phyloP scores from a whole-genome alignment of 352 stramenopile genomes.

The Globisporangium irregulare region DNA sequence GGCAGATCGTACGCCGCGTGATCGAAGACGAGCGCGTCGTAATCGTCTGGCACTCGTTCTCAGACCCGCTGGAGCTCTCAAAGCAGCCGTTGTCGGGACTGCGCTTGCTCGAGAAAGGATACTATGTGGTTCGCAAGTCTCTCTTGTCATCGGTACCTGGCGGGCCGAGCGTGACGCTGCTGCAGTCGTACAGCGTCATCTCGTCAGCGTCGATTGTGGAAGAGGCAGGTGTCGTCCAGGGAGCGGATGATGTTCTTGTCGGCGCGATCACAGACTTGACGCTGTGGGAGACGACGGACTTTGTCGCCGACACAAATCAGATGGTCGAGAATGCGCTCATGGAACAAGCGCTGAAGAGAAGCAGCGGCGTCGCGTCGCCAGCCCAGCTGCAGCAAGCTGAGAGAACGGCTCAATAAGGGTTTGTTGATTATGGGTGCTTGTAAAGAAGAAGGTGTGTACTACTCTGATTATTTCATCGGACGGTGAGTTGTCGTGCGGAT shows the following conservation, averaged over 20 bases:
- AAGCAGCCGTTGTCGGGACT: conserved; percentile 34
- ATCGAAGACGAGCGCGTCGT: conserved; percentile 48
- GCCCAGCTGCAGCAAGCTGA: no score
- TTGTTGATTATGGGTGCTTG: no score
- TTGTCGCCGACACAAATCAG: conserved; percentile 23
- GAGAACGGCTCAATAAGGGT: neutral
- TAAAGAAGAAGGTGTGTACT: no score
- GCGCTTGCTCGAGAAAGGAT: conserved; percentile 55
- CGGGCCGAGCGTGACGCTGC: conserved; percentile 14
- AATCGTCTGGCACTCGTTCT: conserved; percentile 56
- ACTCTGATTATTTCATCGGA: no score
- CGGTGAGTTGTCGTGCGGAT: no score
- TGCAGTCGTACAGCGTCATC: conserved; percentile 43
- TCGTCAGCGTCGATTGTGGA: conserved; percentile 13
- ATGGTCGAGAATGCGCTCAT: conserved; percentile 51
- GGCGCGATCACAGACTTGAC: conserved; percentile 37
- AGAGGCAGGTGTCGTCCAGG: neutral
- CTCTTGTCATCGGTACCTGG: neutral
- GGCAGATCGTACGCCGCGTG: conserved; percentile 59
- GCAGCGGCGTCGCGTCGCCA: neutral
- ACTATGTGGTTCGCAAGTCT: conserved; percentile 37
- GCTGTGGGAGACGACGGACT: conserved; percentile 27
- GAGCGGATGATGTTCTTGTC: conserved; percentile 2
- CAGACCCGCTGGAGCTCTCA: conserved; percentile 52
- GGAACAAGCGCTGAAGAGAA: conserved; percentile 17